A percentile compares a stretch with the other conserved stretches of the same genome.
Evolutionary conservation across 2,329 filamentous ascomycete genomes (phyloP).

Genomic region (Apiospora sp.): DNA sequence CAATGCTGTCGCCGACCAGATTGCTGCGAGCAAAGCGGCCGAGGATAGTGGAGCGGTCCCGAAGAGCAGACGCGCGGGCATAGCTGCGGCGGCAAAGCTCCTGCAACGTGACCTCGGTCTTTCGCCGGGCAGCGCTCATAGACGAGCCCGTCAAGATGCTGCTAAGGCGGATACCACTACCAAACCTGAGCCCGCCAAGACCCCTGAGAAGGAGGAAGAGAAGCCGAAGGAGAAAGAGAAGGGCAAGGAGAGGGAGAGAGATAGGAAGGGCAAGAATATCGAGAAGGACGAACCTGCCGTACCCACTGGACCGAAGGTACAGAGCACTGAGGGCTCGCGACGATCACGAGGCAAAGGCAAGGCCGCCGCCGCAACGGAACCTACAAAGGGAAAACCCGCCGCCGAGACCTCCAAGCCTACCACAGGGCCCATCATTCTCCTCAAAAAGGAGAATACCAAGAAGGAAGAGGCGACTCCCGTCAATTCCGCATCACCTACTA

Average conservation of each 20-base stretch:
- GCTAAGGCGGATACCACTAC: conserved; percentile 61
- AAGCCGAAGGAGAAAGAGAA: conserved; percentile 33
- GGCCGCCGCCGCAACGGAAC: conserved; percentile 38
- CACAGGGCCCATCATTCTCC: conserved; percentile 40
- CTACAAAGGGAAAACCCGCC: conserved; percentile 37
- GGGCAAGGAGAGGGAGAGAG: conserved; percentile 36
- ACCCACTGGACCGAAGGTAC: conserved; percentile 39
- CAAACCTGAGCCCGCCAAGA: conserved; percentile 47
- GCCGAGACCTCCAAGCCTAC: conserved; percentile 33
- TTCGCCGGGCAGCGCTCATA: conserved; percentile 68
- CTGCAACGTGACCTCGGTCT: conserved; percentile 72
- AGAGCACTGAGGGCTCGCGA: conserved; percentile 42
- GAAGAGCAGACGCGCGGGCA: conserved; percentile 67
- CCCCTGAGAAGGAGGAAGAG: conserved; percentile 38
- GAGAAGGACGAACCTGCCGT: conserved; percentile 37
- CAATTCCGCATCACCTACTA: conserved; percentile 32
- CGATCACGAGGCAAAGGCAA: conserved; percentile 48
- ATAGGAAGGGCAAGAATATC: conserved; percentile 33
- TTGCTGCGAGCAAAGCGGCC: conserved; percentile 39
- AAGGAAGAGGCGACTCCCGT: conserved; percentile 37
- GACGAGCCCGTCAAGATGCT: conserved; percentile 65
- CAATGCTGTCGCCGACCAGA: conserved; percentile 51
- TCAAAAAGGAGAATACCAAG: conserved; percentile 40
- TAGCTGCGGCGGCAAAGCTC: conserved; percentile 69
- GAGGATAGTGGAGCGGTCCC: conserved; percentile 48